phyloP scores from a whole-genome alignment of 2,329 filamentous ascomycete genomes.

The Colletotrichum tofieldiae region DNA sequence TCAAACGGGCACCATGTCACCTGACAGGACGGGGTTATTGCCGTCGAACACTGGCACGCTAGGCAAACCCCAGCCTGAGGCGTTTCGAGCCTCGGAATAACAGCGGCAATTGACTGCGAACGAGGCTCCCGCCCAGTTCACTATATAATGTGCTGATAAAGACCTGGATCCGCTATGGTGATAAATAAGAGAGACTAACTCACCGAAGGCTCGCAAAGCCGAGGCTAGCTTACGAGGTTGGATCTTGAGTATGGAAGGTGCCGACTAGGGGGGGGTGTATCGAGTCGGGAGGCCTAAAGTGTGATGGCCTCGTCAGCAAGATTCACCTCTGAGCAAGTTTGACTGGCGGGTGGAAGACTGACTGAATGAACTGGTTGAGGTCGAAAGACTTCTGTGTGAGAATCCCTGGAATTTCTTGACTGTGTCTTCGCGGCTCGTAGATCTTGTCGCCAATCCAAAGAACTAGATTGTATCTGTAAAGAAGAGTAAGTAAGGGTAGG shows the following conservation, averaged over 20 bases:
- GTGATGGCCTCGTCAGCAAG: not conserved
- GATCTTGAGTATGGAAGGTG: not conserved
- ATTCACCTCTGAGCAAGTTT: not conserved
- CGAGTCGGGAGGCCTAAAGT: not conserved
- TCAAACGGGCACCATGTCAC: not conserved
- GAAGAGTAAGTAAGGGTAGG: constrained; percentile 9
- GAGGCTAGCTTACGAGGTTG: not conserved
- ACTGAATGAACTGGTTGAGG: not conserved
- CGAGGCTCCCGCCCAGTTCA: not conserved
- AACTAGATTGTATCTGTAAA: constrained; percentile 12
- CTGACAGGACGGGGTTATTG: constrained; percentile 1
- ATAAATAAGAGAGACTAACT: not conserved
- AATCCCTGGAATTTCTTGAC: not conserved
- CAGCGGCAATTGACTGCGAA: not conserved
- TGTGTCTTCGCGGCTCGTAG: not conserved
- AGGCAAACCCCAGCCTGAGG: not conserved
- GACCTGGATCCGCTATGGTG: too few species aligned
- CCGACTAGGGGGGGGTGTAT: not conserved
- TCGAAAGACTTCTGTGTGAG: not conserved
- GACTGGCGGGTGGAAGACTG: not conserved
- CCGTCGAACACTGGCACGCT: not conserved
- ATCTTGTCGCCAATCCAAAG: not conserved
- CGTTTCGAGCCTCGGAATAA: not conserved
- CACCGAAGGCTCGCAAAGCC: not conserved
- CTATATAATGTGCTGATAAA: not conserved